Base-by-base conservation (phyloP, 2,329 filamentous ascomycete species). In the Diaporthe helianthi region DNA sequence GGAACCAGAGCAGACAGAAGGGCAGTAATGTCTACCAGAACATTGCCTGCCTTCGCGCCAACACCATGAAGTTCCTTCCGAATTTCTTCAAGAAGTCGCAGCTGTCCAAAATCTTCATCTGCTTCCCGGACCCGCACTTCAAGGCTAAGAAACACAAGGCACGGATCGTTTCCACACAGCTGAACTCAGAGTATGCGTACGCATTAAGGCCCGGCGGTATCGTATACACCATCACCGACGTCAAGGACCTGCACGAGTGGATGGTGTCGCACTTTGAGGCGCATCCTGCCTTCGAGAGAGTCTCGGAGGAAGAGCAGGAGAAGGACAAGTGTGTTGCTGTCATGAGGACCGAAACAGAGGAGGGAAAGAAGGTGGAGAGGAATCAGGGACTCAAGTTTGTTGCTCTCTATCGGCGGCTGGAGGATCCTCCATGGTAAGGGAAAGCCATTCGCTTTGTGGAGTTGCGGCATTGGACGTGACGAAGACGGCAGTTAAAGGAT, bases 11-110 rank as follows among this genome's bases (percentile, higher is more conserved):
- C 72, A 69, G 46, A 38, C 49, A 64, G 5, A 76, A 82, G 7
- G 82, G 83, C 7, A 77, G 78, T 33, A 79, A 81, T 63, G 80
- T 83, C 55, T 98, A 93, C 79, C 91, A 97, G 77, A 99, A 99
- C 79, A 91, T 95, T 66, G 90, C 92, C 41, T 97, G 93, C 77
- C 84, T 99, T 58, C 91, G 96, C 72, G 93, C 93, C 73, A 99
- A 99, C 83, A 93, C 93, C 6, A 99, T 99, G 96, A 99, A 99
- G 79, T 99, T 98, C 80, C 84, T 99, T n/a, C 95, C 97, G 72
- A 98, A 99, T 78, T 97, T 98, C 85, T 98, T 99, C 84, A 83
- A 82, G 67, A 92, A 90, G 76, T 85, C 82, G 17, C 94, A 98
- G 78, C 88, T 99, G 17, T 88, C 86, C 72, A 97, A 97, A 78